These are phyloP conservation scores for Kuraishia piskuri DNA, from an alignment of 805 yeast genomes.

Conservation along the genomic window DNA sequence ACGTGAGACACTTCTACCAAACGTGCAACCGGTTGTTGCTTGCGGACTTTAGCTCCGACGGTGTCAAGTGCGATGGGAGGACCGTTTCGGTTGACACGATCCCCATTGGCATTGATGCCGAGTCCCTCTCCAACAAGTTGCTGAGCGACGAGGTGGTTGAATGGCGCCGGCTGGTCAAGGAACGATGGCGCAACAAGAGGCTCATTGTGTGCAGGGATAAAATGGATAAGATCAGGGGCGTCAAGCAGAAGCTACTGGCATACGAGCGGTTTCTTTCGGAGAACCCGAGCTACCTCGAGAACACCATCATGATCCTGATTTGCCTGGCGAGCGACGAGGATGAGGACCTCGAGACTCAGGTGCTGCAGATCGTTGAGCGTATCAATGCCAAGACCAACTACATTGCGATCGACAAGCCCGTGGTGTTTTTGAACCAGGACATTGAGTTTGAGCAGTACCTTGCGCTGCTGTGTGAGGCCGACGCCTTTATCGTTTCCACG, in stretches of 20 bases:
- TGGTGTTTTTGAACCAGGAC: slow-evolving; percentile 81
- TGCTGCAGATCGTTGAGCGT: slow-evolving; percentile 71
- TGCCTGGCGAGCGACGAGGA: slow-evolving; percentile 47
- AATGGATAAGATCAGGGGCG: slow-evolving; percentile 79
- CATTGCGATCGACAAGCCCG: slow-evolving; percentile 73
- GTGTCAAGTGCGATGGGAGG: slow-evolving; percentile 53
- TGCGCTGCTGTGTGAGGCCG: slow-evolving; percentile 81
- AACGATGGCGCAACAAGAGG: slow-evolving; percentile 66
- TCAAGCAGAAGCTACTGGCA: slow-evolving; percentile 79
- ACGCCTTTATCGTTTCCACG: slow-evolving; percentile 78
- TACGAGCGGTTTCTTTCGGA: slow-evolving; percentile 69
- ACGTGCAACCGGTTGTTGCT: slow-evolving; percentile 78
- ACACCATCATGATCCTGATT: slow-evolving; percentile 75
- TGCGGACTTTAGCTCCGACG: slow-evolving; percentile 66
- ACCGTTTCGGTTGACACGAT: slow-evolving; percentile 47
- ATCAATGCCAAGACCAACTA: slow-evolving; percentile 73
- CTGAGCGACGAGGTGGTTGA: slow-evolving; percentile 37
- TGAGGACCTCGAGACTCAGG: slow-evolving; percentile 60
- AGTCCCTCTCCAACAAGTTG: slow-evolving; percentile 38
- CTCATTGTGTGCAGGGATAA: slow-evolving; percentile 85
- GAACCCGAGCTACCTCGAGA: slow-evolving; percentile 63
- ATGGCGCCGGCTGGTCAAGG: slow-evolving; percentile 66
- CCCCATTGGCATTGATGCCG: slow-evolving; percentile 77
- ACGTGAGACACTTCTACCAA: slow-evolving; percentile 87
- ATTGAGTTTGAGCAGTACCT: slow-evolving; percentile 83